A percentile compares a stretch with the other conserved stretches of the same genome.
Evolutionary conservation across 495 filamentous ascomycete species (phyloP).

Genomic region (Podospora didyma): DNA sequence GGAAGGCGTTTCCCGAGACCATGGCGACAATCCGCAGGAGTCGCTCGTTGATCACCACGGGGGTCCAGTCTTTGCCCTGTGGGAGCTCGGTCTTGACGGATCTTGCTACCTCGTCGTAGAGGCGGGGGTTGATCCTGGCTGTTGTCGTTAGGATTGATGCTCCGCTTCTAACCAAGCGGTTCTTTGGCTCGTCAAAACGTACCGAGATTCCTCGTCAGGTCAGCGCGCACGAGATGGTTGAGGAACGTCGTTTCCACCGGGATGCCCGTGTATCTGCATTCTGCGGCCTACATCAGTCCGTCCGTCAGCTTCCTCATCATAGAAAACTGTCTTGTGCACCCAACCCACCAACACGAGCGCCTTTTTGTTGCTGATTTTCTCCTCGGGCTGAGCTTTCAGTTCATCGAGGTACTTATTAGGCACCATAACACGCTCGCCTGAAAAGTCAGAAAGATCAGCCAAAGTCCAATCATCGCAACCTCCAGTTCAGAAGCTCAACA

Average conservation of each 20-base stretch:
- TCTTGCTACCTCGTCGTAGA: not conserved
- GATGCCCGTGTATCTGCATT: not conserved
- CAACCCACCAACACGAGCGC: not conserved
- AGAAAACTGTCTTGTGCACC: not conserved
- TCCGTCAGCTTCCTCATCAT: not conserved
- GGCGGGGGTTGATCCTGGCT: not conserved
- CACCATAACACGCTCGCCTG: not conserved
- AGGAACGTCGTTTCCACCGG: not conserved
- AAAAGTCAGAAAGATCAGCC: no score
- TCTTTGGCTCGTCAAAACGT: not conserved
- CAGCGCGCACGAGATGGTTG: not conserved
- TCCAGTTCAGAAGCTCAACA: no score
- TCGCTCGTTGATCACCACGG: not conserved
- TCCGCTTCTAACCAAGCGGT: not conserved
- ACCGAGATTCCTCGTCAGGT: not conserved
- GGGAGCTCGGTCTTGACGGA: not conserved
- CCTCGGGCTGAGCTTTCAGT: not conserved
- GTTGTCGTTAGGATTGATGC: no score
- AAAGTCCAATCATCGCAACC: no score
- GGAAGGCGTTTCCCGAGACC: constrained; percentile 37
- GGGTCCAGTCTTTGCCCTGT: not conserved
- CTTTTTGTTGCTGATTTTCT: not conserved
- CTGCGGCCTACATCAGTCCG: not conserved
- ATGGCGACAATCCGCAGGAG: constrained; percentile 32
- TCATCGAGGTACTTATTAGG: not conserved